Base-by-base conservation (phyloP, 2,329 filamentous ascomycete species). In the Aureobasidium mangrovei region DNA sequence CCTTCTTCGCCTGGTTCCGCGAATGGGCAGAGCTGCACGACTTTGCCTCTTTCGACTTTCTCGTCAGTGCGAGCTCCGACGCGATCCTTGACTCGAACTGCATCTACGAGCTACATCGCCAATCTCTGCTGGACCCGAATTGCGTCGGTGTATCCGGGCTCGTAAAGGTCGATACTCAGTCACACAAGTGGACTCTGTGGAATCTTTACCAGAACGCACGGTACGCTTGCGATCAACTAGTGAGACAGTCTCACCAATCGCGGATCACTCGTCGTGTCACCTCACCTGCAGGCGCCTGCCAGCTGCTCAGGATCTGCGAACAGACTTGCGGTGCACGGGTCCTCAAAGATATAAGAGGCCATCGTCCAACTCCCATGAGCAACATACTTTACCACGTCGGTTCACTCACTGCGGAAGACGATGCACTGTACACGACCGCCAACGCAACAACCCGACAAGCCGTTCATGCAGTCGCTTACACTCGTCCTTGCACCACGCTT, bases 261-360 rank as follows among this genome's bases (percentile, higher is more conserved):
- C 68, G 73, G 35, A 69, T 74, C 43, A 77, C 74, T 0, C 72
- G 74, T 55, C 77, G 76, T 53, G 74, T 77, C 44, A 75, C 74
- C 36, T 76, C 73, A 57, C 67, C 75, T 2, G 73, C 74, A 0
- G 74, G 74, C 4, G 77, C 75, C 45, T 77, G 75, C 55, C 75
- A 77, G 59, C 67, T 77, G 12, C 73, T 77, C 48, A 73, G 72
- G 9, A 70, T 77, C 9, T 73, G 75, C 48, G 74, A 76, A 57
- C 71, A 73, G 8, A 77, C 75, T 0, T 56, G 54, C 40, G 54
- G 40, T 8, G 40, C 32, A 5, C 41, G 53, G 9, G n/a, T 53
- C 4, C 71, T 77, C 32, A 65, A 74, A 3, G 65, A 75, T 44
- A 68, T 70, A 1, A 77, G 77, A 47, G 74, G 74, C 3, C 76